Evolutionary conservation across 495 filamentous ascomycete genomes (phyloP).

Genomic region (Annulohypoxylon maeteangense): DNA sequence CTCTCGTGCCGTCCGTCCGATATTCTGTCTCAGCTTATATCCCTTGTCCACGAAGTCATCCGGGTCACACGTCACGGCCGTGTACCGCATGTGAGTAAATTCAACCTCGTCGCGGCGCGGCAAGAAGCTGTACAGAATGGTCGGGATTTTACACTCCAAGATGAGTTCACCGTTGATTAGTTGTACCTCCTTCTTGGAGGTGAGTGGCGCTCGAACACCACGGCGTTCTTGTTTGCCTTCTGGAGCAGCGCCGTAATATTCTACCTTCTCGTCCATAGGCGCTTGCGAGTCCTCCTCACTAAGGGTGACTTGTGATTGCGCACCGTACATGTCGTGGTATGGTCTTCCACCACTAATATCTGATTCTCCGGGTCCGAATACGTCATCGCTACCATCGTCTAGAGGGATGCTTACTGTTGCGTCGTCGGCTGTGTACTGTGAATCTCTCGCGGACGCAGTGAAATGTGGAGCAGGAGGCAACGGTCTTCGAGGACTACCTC

Average conservation of each 20-base stretch:
- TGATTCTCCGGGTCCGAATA: conserved; percentile 72
- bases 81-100: conserved; percentile 99
- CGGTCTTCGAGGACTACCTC: conserved; percentile 84
- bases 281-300: conserved; percentile 51
- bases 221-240: conserved; percentile 84
- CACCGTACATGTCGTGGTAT: conserved; percentile 70
- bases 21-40: conserved; percentile 96
- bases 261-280: conserved; percentile 67
- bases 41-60: conserved; percentile 90
- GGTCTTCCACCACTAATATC: conserved; percentile 56
- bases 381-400: conserved; percentile 70
- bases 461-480: conserved; percentile 94
- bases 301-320: conserved; percentile 65
- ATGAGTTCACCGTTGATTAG: conserved; percentile 98
- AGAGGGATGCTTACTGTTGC: conserved; percentile 70
- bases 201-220: conserved; percentile 84
- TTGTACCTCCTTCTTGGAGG: conserved; percentile 92
- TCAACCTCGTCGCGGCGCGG: conserved; percentile 92
- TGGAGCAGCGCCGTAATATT: conserved; percentile 89
- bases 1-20: conserved; percentile 84
- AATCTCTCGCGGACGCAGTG: conserved; percentile 56
- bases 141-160: conserved; percentile 98
- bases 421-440: conserved; percentile 59
- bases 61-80: conserved; percentile 98
- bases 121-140: conserved; percentile 94